Conservation (phyloP, 1,139 yeast species). For the Pichia sp. region DNA sequence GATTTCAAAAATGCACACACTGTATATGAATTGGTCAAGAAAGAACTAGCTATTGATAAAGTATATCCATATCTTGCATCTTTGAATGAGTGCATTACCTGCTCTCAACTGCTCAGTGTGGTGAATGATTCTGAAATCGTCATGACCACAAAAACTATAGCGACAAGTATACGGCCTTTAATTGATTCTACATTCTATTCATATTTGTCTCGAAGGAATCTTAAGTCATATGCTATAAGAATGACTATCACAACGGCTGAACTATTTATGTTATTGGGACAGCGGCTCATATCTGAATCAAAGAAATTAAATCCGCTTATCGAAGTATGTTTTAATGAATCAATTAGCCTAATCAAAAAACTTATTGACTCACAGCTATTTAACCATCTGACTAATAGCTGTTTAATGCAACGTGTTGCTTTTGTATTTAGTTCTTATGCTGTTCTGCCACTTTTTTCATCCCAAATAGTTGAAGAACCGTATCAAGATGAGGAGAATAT, state of each 20-base stretch:
- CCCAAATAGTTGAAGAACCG: conserved; percentile 5
- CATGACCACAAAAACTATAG: conserved; percentile 42
- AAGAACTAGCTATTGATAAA: conserved; percentile 71
- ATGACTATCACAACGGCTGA: conserved; percentile 37
- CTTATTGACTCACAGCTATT: conserved; percentile 36
- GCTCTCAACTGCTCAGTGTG: conserved; percentile 55
- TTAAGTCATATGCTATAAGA: conserved; percentile 56
- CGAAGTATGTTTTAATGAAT: conserved; percentile 40
- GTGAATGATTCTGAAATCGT: neutral
- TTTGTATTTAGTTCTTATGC: conserved; percentile 36
- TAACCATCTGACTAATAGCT: conserved; percentile 35
- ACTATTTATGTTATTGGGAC: conserved; percentile 36
- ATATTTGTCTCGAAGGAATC: conserved; percentile 54
- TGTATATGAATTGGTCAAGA: conserved; percentile 74
- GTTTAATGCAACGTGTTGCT: conserved; percentile 32
- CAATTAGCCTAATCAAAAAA: conserved; percentile 42
- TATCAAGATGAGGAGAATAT: conserved; percentile 34
- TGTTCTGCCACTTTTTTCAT: neutral
- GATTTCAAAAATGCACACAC: conserved; percentile 83
- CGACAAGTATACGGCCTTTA: conserved; percentile 57
- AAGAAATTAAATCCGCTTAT: conserved; percentile 11
- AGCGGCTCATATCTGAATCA: conserved; percentile 17
- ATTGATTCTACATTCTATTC: conserved; percentile 60
- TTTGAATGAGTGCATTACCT: conserved; percentile 79
- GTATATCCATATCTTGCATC: conserved; percentile 84